Base-by-base conservation (phyloP, 352 stramenopile genomes). In the Phytophthora pinifolia region DNA sequence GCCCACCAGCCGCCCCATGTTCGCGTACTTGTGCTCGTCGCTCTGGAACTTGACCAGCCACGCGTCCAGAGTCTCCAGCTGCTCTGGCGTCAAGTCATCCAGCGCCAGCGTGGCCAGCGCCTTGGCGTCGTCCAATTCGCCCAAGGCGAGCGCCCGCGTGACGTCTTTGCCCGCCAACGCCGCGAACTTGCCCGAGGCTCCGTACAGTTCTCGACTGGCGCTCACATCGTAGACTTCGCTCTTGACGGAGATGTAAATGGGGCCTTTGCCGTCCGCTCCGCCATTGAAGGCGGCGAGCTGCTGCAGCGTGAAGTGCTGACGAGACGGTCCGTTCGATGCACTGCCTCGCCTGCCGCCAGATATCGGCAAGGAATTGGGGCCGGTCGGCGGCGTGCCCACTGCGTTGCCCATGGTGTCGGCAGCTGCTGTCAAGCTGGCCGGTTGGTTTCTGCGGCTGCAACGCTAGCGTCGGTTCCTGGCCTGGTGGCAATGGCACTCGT, bases 181-280 rank as follows among this genome's bases (percentile, higher is more conserved):
- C 55, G 88, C 70, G 55, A 96, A 96, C 9, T 76, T 72, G 17
- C 92, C 93, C n/a, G 72, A 79, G 7, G 85, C 79, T 29, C 93
- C 94, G 62, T 98, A 99, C 59, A 96, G 83, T 38, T 97, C 76
- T 20, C 74, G 55, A 52, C 84, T 89, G 15, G 74, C 71, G 20
- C 73, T 94, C 20, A 98, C 93, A 72, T 99, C 93, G 76, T 97
- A 99, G 2, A 99, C 88, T 13, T 91, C 92, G 20, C 93, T 92
- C 52, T 81, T 72, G 5, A 98, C 49, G 6, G 89, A 89, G 4
- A 98, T 74, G 70, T 98, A 98, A 12, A 98, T 87, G 9, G 85
- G 81, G 17, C 89, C 90, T 25, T 78, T 59, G 63, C 83, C 53
- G 9, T 63, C 76, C 2, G 25, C 42, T 20, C 15, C 38, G 13